Percentiles rank a stretch among this genome's conserved stretches.
phyloP scores from a whole-genome alignment of 352 stramenopile genomes.

The Globisporangium nodosum region DNA sequence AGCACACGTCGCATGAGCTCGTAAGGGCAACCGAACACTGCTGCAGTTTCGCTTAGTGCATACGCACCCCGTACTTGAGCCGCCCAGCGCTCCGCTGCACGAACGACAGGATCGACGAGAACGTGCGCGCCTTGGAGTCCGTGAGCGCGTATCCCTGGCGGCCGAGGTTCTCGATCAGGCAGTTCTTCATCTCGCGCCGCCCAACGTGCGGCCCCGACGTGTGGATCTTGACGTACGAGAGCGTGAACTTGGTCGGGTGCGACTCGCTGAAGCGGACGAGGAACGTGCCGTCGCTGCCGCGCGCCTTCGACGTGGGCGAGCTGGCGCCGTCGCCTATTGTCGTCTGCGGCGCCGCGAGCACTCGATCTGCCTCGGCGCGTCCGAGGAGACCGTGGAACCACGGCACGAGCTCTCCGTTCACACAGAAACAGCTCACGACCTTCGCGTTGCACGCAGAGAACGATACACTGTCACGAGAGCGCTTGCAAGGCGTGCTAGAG shows the following conservation, averaged over 20 bases:
- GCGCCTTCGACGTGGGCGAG: not conserved
- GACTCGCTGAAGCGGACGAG: constrained; percentile 77
- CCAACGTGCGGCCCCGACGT: constrained; percentile 16
- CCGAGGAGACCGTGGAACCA: constrained; percentile 74
- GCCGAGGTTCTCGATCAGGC: constrained; percentile 59
- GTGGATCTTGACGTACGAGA: constrained; percentile 78
- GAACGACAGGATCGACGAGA: constrained; percentile 60
- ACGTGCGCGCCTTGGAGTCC: constrained; percentile 39
- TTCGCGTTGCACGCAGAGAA: not conserved
- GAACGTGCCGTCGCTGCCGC: constrained; percentile 52
- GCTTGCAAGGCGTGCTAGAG: too few relatives aligned
- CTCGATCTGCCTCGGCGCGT: constrained; percentile 36
- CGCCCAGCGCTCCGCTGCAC: constrained; percentile 50
- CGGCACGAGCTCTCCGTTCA: constrained; percentile 49
- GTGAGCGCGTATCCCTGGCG: constrained; percentile 40
- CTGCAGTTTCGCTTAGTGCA: too few relatives aligned
- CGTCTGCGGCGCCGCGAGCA: constrained; percentile 16
- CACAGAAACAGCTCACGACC: constrained; percentile 53
- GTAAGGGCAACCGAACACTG: not conserved
- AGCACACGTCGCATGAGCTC: not conserved
- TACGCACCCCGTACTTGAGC: constrained; percentile 55
- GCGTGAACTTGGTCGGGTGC: constrained; percentile 67
- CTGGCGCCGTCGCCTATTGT: not conserved
- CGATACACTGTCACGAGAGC: too few relatives aligned
- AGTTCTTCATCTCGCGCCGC: constrained; percentile 61